Percentiles rank a stretch among this genome's conserved stretches.
These are phyloP conservation scores for Dryas drummondii DNA, from an alignment of 306 rosid genomes.

Conservation along the genomic window DNA sequence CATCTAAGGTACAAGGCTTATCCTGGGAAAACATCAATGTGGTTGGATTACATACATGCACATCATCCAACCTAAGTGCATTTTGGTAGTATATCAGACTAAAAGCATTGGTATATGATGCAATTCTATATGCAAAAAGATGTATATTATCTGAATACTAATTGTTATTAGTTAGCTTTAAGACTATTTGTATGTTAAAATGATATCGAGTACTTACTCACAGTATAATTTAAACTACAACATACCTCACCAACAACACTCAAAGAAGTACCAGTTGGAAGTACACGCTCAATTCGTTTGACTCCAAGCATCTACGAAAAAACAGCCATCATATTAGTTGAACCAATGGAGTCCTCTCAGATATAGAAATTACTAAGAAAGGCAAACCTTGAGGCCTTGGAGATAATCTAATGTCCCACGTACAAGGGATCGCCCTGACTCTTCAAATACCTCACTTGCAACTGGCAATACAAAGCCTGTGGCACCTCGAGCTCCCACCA, in stretches of 20 bases:
- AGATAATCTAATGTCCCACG: slow-evolving; percentile 99
- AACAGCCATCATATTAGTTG: slow-evolving; percentile 19
- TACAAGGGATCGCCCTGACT: slow-evolving; percentile 90
- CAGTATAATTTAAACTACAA: not conserved
- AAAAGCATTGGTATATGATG: not conserved
- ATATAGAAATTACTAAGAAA: slow-evolving; percentile 17
- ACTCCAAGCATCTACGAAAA: slow-evolving; percentile 90
- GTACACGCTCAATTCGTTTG: slow-evolving; percentile 87
- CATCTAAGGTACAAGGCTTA: not conserved
- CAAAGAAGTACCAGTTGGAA: slow-evolving; percentile 92
- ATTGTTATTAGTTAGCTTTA: not conserved
- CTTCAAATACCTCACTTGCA: slow-evolving; percentile 90
- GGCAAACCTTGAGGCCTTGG: slow-evolving; percentile 89
- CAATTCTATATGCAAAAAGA: not conserved
- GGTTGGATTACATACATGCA: not conserved
- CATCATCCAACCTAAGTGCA: not conserved
- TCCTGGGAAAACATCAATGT: not conserved
- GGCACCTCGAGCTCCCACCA: slow-evolving; percentile 91
- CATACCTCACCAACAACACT: slow-evolving; percentile 98
- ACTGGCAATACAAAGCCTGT: slow-evolving; percentile 83
- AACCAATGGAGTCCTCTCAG: not conserved
- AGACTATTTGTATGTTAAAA: not conserved
- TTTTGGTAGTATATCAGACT: not conserved
- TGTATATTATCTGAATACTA: not conserved
- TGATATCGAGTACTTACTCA: not conserved